These are phyloP conservation scores for Metschnikowia dekortorum DNA, from an alignment of 805 yeast genomes.

Conservation along the genomic window DNA sequence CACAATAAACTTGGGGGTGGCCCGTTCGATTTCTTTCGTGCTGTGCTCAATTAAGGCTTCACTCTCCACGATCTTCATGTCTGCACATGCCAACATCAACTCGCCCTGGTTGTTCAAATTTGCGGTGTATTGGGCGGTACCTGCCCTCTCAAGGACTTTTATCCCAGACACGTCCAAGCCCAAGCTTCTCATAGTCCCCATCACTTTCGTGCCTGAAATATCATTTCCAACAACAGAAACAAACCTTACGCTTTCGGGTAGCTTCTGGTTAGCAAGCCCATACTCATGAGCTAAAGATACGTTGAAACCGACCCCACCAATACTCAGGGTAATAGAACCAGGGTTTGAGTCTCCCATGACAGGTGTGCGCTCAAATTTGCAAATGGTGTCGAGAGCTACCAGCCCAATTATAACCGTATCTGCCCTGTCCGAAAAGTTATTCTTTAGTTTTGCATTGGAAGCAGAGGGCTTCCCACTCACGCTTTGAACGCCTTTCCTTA, in stretches of 20 bases:
- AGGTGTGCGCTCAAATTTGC: constrained; percentile 33
- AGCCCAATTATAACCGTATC: constrained; percentile 62
- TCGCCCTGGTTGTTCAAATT: constrained; percentile 61
- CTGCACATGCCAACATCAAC: constrained; percentile 74
- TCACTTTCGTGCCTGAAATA: constrained; percentile 42
- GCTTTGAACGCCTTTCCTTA: neutral
- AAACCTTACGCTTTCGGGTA: constrained; percentile 30
- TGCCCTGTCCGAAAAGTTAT: constrained; percentile 5
- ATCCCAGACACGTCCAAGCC: constrained; percentile 41
- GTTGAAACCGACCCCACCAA: constrained; percentile 87
- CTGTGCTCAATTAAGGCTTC: constrained; percentile 37
- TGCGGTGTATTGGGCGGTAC: constrained; percentile 72
- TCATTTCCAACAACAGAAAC: constrained; percentile 65
- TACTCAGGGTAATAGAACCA: constrained; percentile 48
- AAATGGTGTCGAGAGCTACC: constrained; percentile 68
- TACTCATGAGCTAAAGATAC: constrained; percentile 61
- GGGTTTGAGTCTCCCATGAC: constrained; percentile 67
- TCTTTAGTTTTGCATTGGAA: neutral
- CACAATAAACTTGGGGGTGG: constrained; percentile 48
- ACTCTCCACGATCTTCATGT: constrained; percentile 65
- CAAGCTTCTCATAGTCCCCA: constrained; percentile 20
- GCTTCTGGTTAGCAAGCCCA: constrained; percentile 9
- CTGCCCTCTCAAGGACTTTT: constrained; percentile 13
- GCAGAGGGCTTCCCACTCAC: neutral
- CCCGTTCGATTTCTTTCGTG: constrained; percentile 31